Base-by-base conservation (phyloP, 768 basidiomycete genomes). In the Amanita brunnescens region DNA sequence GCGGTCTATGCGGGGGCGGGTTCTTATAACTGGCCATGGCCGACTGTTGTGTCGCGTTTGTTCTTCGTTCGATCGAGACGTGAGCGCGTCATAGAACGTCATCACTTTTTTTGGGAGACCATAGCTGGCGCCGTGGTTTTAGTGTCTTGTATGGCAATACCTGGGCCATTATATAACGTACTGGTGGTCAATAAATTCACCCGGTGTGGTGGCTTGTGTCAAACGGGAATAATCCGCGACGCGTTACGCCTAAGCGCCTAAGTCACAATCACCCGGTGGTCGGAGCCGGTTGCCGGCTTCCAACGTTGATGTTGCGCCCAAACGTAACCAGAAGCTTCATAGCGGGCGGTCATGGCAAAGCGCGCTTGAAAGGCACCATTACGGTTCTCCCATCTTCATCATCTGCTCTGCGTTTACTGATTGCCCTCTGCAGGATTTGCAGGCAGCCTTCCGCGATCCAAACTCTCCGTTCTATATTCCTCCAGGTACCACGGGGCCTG, bases 401-500 rank as follows among this genome's bases (percentile, higher is more conserved):
- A 14, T 21, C 30, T 30, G 23, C 12, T 40, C 16, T 7, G 26
- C 43, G 35, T n/a, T n/a, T 35, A 23, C n/a, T 44, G 10, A 32
- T 18, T 12, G 2, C 8, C 8, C 5, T 23, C 29, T 38, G 6
- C 58, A 86, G 84, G 72, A 71, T n/a, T 71, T 86, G 6, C 80
- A 74, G 60, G 75, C 74, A 5, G 76, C 77, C 9, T 85, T 85
- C 58, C 72, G 72, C 29, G 78, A 86, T 55, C 81, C 81, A 2
- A 67, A 70, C 0, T 83, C 83, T 1, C 84, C 83, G n/a, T 86
- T 76, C 58, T 70, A 84, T 54, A 70, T 85, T 42, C 68, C 79
- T 2, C 80, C 79, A 23, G 82, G 83, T 6, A 68, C 74, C 10
- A 62, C 65, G 54, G 84, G 83, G 1, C 85, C 83, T 34, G 74